Percentiles rank a stretch among this genome's conserved stretches.
phyloP scores from a whole-genome alignment of 805 yeast species.

The Ogataea glucozyma region DNA sequence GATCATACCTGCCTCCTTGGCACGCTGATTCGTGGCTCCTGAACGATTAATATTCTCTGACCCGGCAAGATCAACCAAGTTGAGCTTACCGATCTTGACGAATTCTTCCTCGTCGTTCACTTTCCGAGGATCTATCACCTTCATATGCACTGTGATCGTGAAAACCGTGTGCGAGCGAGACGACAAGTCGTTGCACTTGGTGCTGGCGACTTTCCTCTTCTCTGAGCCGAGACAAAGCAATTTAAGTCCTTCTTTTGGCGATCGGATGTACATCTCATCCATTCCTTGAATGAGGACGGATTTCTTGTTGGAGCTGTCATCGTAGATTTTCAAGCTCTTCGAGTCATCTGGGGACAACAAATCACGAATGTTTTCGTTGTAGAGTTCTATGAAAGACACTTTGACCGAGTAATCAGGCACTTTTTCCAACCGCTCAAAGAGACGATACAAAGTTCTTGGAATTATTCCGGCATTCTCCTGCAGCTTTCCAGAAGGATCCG shows the following conservation, averaged over 20 bases:
- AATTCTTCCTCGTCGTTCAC: slow-evolving; percentile 47
- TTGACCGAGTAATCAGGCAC: slow-evolving; percentile 65
- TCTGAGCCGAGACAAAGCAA: slow-evolving; percentile 57
- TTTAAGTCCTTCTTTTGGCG: slow-evolving; percentile 52
- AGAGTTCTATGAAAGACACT: slow-evolving; percentile 80
- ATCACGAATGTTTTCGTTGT: slow-evolving; percentile 84
- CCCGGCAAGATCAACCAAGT: slow-evolving; percentile 88
- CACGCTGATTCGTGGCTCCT: slow-evolving; percentile 81
- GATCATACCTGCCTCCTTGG: slow-evolving; percentile 87
- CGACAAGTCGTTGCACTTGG: slow-evolving; percentile 73
- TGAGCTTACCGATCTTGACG: slow-evolving; percentile 63
- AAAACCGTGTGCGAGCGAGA: slow-evolving; percentile 82
- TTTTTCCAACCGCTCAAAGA: slow-evolving; percentile 51
- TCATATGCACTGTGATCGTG: slow-evolving; percentile 62
- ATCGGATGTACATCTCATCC: slow-evolving; percentile 52
- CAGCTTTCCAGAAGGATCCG: slow-evolving; percentile 30
- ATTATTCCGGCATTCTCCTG: slow-evolving; percentile 61
- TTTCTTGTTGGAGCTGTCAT: slow-evolving; percentile 43
- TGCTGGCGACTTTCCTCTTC: slow-evolving; percentile 72
- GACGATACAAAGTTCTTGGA: slow-evolving; percentile 55
- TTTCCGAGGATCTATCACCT: slow-evolving; percentile 43
- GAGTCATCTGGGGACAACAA: slow-evolving; percentile 49
- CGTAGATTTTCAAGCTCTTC: slow-evolving; percentile 56
- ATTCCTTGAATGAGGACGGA: slow-evolving; percentile 57
- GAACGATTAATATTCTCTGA: slow-evolving; percentile 83